Base-by-base conservation (phyloP, 441 rosid species). In the Mallotus repandus region DNA sequence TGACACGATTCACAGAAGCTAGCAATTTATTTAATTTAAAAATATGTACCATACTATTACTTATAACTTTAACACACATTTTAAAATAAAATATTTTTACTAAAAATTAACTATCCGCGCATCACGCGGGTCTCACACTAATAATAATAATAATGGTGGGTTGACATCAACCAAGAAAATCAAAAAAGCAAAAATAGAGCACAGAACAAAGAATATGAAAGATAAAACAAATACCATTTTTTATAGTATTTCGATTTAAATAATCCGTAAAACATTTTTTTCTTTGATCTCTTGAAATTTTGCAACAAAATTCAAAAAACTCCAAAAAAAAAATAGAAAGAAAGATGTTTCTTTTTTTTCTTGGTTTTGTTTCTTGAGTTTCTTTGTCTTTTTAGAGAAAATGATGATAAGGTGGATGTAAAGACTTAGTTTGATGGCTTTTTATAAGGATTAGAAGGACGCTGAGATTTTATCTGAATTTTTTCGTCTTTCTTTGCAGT, bases 231-330 rank as follows among this genome's bases (percentile, higher is more conserved):
- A 11, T 73, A 94, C 99, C 93, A 83, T 87, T 91, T 92, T 62
- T 79, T 70, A 70, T 85, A 78, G 75, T 90, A 94, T 72, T 83
- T 92, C 49, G 93, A 87, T 80, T 85, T 89, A 74, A 77, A 73
- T 13, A 88, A 63, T 14, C 79, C 74, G 65, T 84, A 87, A 72
- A 92, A 88, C 97, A 94, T 90, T 74, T 68, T 4, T 43, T 43
- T 76, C 29, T 25, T 25, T 79, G 76, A 74, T 63, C 38, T 19
- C 73, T 49, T 48, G 18, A 25, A 21, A 2, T 43, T 11, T n/a
- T 38, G 19, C 15, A 25, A 41, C 32, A 32, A 55, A 65, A 10
- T 46, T 50, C 64, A 59, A 19, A 53, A 45, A 46, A 22, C 18
- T 35, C 50, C 0, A n/a, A n/a, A n/a, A 1, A 53, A 5, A 22